Base-by-base conservation (phyloP, 495 filamentous ascomycete species). In the Xylaria nigripes region DNA sequence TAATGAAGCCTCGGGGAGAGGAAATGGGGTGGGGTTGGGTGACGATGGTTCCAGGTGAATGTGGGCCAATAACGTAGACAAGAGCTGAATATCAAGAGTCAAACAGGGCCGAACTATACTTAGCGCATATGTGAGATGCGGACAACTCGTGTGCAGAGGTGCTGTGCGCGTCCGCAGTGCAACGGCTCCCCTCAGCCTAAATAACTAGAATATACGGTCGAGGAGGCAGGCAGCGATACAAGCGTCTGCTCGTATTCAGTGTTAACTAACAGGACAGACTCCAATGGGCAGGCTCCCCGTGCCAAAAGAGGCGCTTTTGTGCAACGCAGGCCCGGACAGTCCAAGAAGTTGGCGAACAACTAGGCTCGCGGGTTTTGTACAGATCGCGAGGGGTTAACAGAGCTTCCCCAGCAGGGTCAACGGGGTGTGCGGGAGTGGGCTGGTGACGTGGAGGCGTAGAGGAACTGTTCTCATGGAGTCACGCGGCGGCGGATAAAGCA, bases 401-500 rank as follows among this genome's bases (percentile, higher is more conserved):
- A 56, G 51, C 53, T 49, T 55, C 53, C 46, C 45, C 53, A 55
- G 53, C 34, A 50, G 53, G 24, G 38, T 3, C 46, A 49, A 38
- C 53, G 46, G 46, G 49, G 46, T 45, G 36, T 55, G 60, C 61
- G 50, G 64, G 25, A 40, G 59, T 57, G 58, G 60, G 54, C 54
- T 61, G 64, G 64, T 60, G 57, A 54, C 59, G 59, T 59, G 64
- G 64, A 62, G 64, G 59, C 27, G 58, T 59, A 64, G 47, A 51
- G 24, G 55, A 55, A 48, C 52, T 67, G 48, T 54, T 61, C 61
- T 69, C 64, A 65, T 62, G 59, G 63, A 61, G 72, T 73, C 70
- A 73, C 66, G 68, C 70, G 70, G 62, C 64, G 67, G 66, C 71
- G 72, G 72, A 70, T 73, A 70, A 66, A 61, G 72, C 69, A 72